Conservation (phyloP, 2,329 filamentous ascomycete genomes). For the Orbilia ellipsospora region DNA sequence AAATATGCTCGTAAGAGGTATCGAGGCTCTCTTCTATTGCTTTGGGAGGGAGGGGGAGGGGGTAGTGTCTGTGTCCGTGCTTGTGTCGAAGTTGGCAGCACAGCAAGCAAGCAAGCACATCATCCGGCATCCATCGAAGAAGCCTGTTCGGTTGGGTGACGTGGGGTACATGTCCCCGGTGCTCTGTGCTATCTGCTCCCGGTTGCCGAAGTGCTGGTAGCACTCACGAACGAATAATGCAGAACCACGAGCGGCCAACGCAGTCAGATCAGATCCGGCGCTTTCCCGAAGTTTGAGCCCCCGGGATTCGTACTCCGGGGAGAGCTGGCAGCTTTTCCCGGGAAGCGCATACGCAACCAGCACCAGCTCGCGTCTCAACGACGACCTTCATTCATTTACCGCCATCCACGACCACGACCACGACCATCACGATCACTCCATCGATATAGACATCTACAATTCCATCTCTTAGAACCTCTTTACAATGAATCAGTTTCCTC, state of each 20-base stretch:
- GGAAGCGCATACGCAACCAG: slow-evolving; percentile 36
- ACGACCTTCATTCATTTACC: slow-evolving; percentile 10
- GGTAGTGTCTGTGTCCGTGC: slow-evolving; percentile 15
- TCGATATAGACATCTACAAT: slow-evolving; percentile 40
- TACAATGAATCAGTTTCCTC: slow-evolving; percentile 76
- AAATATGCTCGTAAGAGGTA: neutral
- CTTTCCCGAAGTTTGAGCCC: neutral
- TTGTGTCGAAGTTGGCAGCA: neutral
- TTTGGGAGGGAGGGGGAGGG: neutral
- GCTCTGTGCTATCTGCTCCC: neutral
- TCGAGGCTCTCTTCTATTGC: neutral
- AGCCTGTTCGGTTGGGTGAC: slow-evolving; percentile 29
- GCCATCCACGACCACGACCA: slow-evolving; percentile 33
- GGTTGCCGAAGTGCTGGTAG: neutral
- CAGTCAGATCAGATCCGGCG: neutral
- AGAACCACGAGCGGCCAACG: neutral
- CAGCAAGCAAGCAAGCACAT: neutral
- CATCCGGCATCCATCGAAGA: slow-evolving; percentile 7
- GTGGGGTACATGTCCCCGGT: slow-evolving; percentile 21
- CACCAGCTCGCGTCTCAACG: slow-evolving; percentile 29
- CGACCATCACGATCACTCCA: neutral
- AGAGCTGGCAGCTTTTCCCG: slow-evolving; percentile 9
- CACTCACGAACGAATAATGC: neutral
- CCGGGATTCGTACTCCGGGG: neutral
- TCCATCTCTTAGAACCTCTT: too few species aligned